phyloP scores from a whole-genome alignment of 257 asterid genomes.

The Apocynum venetum region DNA sequence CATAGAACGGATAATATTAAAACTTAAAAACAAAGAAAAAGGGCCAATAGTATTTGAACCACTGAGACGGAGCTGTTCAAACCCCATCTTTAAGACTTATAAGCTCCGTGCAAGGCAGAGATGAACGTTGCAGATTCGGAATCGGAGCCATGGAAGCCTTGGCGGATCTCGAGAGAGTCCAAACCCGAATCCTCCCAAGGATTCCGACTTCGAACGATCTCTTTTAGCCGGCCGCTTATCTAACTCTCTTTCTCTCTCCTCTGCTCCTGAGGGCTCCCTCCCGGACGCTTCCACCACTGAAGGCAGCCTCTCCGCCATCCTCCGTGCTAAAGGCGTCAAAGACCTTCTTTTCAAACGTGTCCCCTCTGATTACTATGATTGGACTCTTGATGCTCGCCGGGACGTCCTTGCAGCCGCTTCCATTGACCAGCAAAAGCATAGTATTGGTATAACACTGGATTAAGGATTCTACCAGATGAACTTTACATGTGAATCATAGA shows the following conservation, averaged over 20 bases:
- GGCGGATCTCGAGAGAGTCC: conserved; percentile 55
- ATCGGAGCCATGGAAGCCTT: conserved; percentile 40
- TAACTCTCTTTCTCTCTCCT: not conserved
- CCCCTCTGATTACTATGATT: conserved; percentile 66
- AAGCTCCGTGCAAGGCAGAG: not conserved
- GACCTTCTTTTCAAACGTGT: conserved; percentile 83
- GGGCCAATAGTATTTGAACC: not conserved
- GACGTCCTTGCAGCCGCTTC: conserved; percentile 80
- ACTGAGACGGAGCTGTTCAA: too few species aligned
- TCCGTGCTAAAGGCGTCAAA: conserved; percentile 45
- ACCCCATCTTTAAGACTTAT: too few species aligned
- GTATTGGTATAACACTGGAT: conserved; percentile 54
- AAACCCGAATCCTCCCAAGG: conserved; percentile 61
- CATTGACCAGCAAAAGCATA: conserved; percentile 92
- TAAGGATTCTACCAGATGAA: not conserved
- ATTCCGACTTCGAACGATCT: conserved; percentile 55
- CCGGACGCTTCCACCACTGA: conserved; percentile 50
- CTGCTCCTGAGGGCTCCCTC: not conserved
- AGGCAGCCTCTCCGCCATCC: conserved; percentile 68
- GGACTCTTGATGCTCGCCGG: conserved; percentile 77
- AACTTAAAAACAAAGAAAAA: too few species aligned
- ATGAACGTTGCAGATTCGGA: not conserved
- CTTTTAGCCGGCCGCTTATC: conserved; percentile 29
- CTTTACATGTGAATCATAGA: not conserved
- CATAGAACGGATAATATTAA: too few species aligned